Evolutionary conservation across 768 basidiomycete genomes (phyloP), one percentile per base, ranked within the genome.

Genomic region (Imleria badia): DNA sequence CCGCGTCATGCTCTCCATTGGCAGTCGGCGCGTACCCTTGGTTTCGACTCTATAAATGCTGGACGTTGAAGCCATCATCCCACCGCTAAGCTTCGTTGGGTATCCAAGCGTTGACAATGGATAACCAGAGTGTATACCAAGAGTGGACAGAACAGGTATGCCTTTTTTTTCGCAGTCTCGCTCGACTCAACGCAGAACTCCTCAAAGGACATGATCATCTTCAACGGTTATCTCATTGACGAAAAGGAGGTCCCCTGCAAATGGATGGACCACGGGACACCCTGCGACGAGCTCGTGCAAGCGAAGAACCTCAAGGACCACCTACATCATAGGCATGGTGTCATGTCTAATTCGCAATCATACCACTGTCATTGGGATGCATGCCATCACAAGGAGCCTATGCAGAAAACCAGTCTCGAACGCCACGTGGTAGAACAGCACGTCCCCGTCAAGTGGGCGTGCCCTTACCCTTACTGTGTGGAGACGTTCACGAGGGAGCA

Each of bases 401-500:
- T 66, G 64, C 40, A 3, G 40, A 56, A 3, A 23, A 6, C 56
- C 0, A 54, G 49, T 29, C 54, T 65, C 5, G 52, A 55, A 11
- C 38, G 64, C 0, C 64, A 65, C 13, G 1, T 49, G 3, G 42
- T 10, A 0, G 64, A 66, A 1, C 52, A 45, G 2, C 63, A 65
- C 23, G 9, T 60, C 17, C 49, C 59, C 0, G 52, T 15, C 2
- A 52, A 9, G 12, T 66, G 64, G 63, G n/a, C n/a, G n/a, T n/a
- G n/a, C n/a, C 43, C 51, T 0, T 65, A 64, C 10, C 55, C 51
- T 0, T 0, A 0, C 1, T 64, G 62, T n/a, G 1, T 0, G 2
- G 4, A 10, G 0, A 35, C 33, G 5, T 59, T 59, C 38, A 48
- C 60, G 13, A 62, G 60, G 51, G 51, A 57, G 2, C 0, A 3